Evolutionary conservation across 257 asterid species (phyloP).

Genomic region (Solanum pennellii): DNA sequence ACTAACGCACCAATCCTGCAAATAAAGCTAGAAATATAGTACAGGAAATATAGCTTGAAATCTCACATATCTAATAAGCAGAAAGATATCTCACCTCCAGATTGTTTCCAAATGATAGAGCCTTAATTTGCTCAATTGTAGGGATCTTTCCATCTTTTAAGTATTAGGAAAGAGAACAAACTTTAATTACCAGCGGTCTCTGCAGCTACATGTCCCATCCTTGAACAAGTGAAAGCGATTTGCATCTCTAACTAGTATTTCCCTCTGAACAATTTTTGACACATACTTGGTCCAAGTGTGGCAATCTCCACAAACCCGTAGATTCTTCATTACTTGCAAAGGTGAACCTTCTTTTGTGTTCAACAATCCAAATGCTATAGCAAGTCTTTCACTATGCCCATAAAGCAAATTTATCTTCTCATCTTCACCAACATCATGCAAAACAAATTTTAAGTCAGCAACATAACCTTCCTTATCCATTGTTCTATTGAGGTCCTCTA

Average conservation of each 20-base stretch:
- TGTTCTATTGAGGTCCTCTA: constrained; percentile 24
- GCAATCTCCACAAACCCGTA: constrained; percentile 59
- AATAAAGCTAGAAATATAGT: background rate
- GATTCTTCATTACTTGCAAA: constrained; percentile 52
- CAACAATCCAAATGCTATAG: constrained; percentile 46
- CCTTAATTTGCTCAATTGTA: background rate
- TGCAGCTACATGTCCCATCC: constrained; percentile 55
- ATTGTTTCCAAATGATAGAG: background rate
- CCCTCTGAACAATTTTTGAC: constrained; percentile 37
- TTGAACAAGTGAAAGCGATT: constrained; percentile 45
- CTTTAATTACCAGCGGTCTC: constrained; percentile 40
- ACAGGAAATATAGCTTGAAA: background rate
- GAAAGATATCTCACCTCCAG: background rate
- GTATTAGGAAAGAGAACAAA: background rate
- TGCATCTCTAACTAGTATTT: constrained; percentile 55
- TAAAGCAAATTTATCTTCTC: constrained; percentile 42
- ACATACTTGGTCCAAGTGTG: constrained; percentile 50
- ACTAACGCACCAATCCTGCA: background rate
- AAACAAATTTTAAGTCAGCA: constrained; percentile 34
- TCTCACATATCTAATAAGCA: background rate
- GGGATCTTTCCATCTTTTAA: background rate
- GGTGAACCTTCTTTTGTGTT: constrained; percentile 43
- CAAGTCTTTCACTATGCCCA: constrained; percentile 57
- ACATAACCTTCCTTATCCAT: constrained; percentile 57
- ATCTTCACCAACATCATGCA: constrained; percentile 46